A percentile compares a stretch with the other conserved stretches of the same genome.
Conservation (phyloP, 345 rosid genomes). For the Sapria himalayana region DNA sequence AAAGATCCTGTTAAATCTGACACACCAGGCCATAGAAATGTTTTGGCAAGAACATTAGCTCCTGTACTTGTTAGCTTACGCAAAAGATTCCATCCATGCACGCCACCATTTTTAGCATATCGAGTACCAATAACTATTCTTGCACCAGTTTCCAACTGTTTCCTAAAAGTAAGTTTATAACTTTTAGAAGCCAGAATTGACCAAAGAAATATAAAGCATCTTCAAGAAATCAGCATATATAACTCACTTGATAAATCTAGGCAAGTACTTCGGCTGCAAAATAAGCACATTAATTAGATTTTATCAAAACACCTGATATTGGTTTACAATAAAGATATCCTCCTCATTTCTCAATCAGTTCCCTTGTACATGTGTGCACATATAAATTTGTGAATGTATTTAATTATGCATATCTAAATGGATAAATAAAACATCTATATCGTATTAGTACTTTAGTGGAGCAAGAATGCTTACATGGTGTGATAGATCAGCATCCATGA, state of each 20-base stretch:
- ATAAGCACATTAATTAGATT: too few relatives aligned
- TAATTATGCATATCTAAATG: too few relatives aligned
- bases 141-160: conserved; percentile 77
- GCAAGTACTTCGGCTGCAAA: conserved; percentile 90
- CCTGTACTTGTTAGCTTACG: conserved; percentile 95
- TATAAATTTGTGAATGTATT: too few relatives aligned
- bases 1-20: conserved; percentile 92
- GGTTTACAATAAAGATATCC: too few relatives aligned
- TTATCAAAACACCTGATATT: too few relatives aligned
- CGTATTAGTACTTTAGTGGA: too few relatives aligned
- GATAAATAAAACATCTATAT: too few relatives aligned
- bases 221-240: conserved; percentile 4
- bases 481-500: conserved; percentile 98
- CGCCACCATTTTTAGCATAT: conserved; percentile 74
- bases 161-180: too few relatives aligned
- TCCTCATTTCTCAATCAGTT: too few relatives aligned
- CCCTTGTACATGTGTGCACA: too few relatives aligned
- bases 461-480: conserved; percentile 90
- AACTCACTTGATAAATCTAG: conserved; percentile 77
- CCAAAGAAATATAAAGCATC: too few relatives aligned
- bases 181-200: too few relatives aligned
- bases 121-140: conserved; percentile 88
- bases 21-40: conserved; percentile 93
- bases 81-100: conserved; percentile 96
- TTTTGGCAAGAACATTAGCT: conserved; percentile 93